These are phyloP conservation scores for Calamus simplicifolius DNA, from an alignment of 176 grass and related monocot genomes.

Conservation along the genomic window DNA sequence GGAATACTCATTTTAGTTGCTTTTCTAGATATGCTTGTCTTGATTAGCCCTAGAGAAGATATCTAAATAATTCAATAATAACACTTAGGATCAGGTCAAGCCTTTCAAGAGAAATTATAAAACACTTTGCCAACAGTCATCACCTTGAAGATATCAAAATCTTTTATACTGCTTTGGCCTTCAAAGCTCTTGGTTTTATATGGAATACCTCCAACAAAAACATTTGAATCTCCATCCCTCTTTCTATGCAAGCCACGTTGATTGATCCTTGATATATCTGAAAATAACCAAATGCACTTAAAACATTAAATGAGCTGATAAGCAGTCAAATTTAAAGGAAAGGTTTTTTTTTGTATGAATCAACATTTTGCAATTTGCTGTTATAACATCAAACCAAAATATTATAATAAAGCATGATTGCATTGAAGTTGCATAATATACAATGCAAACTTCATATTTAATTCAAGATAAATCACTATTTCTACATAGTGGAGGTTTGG, in stretches of 20 bases:
- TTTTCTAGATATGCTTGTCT: slow-evolving; percentile 25
- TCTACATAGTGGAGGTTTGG: no score
- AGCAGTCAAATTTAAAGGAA: background rate
- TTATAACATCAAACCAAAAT: no score
- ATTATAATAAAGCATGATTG: no score
- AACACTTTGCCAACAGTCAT: background rate
- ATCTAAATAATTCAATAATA: slow-evolving; percentile 29
- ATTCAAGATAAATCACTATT: no score
- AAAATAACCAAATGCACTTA: slow-evolving; percentile 14
- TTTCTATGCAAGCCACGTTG: slow-evolving; percentile 30
- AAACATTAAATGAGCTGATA: background rate
- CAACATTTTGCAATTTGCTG: no score
- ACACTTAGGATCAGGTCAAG: slow-evolving; percentile 11
- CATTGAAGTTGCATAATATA: no score
- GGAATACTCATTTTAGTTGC: slow-evolving; percentile 1
- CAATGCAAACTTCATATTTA: no score
- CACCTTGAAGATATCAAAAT: slow-evolving; percentile 41
- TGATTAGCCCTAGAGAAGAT: slow-evolving; percentile 19
- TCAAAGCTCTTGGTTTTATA: background rate
- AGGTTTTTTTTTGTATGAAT: background rate
- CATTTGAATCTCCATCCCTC: slow-evolving; percentile 31
- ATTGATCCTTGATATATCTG: slow-evolving; percentile 36
- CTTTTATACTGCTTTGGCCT: slow-evolving; percentile 20
- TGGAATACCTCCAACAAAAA: slow-evolving; percentile 5
- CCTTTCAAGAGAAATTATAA: background rate